These are phyloP conservation scores for Suhomyces bolitotheri DNA, from an alignment of 1,139 yeast species.

Conservation along the genomic window DNA sequence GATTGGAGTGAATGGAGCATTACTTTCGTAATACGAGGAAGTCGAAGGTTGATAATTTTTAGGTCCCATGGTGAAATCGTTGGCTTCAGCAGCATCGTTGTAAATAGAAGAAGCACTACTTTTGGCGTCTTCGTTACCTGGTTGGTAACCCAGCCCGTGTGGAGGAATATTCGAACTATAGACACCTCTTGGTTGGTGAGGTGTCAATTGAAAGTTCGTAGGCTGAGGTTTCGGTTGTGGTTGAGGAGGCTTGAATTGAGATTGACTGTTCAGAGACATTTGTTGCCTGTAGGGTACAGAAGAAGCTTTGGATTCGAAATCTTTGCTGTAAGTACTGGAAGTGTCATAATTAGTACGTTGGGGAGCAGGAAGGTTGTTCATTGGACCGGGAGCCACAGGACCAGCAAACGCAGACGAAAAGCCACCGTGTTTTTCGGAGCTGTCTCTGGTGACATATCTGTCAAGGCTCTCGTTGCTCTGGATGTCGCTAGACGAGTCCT, in stretches of 20 bases:
- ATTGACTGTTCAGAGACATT: not conserved
- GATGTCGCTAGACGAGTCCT: constrained; percentile 11
- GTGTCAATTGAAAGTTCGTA: constrained; percentile 4
- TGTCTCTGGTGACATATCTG: constrained; percentile 1
- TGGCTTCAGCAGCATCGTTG: constrained; percentile 38
- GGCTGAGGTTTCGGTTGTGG: no score
- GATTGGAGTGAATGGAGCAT: not conserved
- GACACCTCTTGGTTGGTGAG: constrained; percentile 5
- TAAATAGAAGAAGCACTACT: constrained; percentile 29
- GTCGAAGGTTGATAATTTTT: constrained; percentile 9
- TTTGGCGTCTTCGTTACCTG: constrained; percentile 1
- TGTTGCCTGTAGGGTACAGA: not conserved
- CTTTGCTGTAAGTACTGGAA: constrained; percentile 9
- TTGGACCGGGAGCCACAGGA: constrained; percentile 3
- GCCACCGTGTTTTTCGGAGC: constrained; percentile 3
- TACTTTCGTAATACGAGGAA: constrained; percentile 14
- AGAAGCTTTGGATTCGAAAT: constrained; percentile 7
- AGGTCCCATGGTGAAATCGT: constrained; percentile 32
- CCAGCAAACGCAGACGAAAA: constrained; percentile 8
- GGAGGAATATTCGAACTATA: not conserved
- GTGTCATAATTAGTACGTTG: constrained; percentile 5
- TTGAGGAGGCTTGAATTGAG: constrained; percentile 1
- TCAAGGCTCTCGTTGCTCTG: constrained; percentile 7
- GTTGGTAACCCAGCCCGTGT: not conserved
- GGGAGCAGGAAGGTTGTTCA: constrained; percentile 7